phyloP scores from a whole-genome alignment of 129 eudicot species.

The Ambrosia trifida region DNA sequence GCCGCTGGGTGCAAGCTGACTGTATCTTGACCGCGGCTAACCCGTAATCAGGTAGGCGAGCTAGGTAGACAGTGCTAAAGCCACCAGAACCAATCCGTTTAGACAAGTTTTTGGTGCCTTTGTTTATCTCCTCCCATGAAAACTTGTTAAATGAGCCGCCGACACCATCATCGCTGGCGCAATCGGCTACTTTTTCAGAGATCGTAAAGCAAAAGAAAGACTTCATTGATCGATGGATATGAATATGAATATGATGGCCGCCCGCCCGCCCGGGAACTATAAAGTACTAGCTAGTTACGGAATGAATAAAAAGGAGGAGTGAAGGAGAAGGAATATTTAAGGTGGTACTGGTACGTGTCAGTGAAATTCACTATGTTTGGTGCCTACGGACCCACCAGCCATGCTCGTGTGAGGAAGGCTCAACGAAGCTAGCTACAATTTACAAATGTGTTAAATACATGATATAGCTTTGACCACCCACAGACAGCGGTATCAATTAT shows the following conservation, averaged over 20 bases:
- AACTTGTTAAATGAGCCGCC: conserved; percentile 21
- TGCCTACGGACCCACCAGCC: conserved; percentile 9
- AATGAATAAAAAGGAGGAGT: conserved; percentile 11
- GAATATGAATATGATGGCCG: not conserved
- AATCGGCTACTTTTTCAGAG: conserved; percentile 27
- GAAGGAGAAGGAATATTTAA: not conserved
- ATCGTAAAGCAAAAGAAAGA: conserved; percentile 21
- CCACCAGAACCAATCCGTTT: conserved; percentile 71
- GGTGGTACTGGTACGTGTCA: conserved; percentile 17
- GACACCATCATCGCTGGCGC: not conserved
- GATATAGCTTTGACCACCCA: conserved; percentile 10
- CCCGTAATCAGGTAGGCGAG: conserved; percentile 38
- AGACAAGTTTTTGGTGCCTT: conserved; percentile 38
- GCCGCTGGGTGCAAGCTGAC: conserved; percentile 48
- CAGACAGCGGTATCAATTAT: conserved; percentile 16
- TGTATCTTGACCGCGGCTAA: conserved; percentile 65
- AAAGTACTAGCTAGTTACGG: not conserved
- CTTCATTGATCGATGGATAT: conserved; percentile 19
- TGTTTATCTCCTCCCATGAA: conserved; percentile 56
- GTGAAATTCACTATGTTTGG: conserved; percentile 26
- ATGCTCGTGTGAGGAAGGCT: conserved; percentile 4
- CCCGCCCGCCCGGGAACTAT: no score
- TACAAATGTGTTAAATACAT: not conserved
- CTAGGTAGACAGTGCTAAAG: conserved; percentile 74
- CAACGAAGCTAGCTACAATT: conserved; percentile 21